phyloP scores from a whole-genome alignment of 441 rosid genomes.

The Populus hybrid region DNA sequence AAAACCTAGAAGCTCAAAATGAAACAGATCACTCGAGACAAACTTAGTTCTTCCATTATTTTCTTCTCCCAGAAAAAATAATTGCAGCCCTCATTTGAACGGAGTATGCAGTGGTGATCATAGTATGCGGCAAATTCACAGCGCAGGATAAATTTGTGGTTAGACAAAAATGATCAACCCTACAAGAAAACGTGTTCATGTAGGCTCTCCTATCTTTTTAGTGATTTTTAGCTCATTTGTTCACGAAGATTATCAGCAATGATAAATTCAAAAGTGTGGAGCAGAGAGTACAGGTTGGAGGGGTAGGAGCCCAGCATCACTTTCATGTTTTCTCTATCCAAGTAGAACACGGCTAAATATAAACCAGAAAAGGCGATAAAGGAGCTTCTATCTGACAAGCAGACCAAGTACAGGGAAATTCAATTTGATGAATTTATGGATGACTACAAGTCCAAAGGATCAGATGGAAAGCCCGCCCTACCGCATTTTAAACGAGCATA shows the following conservation, averaged over 20 bases:
- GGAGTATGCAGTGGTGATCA: neutral
- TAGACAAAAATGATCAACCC: neutral
- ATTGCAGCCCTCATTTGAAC: neutral
- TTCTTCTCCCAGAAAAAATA: neutral
- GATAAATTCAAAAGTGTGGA: too few relatives aligned
- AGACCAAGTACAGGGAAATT: neutral
- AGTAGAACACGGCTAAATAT: neutral
- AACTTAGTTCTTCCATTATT: neutral
- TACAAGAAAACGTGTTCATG: neutral
- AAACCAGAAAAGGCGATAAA: neutral
- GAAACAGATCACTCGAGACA: neutral
- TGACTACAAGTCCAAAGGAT: neutral
- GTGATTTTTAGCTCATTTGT: neutral
- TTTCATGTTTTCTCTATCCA: neutral
- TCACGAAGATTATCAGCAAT: neutral
- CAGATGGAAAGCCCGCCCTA: neutral
- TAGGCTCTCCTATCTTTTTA: too few relatives aligned
- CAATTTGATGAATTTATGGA: neutral
- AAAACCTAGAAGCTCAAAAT: neutral
- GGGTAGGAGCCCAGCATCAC: neutral
- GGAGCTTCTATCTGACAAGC: neutral
- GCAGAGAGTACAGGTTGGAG: too few relatives aligned
- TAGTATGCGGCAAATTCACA: neutral
- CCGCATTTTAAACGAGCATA: neutral
- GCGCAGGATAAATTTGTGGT: neutral